Base-by-base conservation (phyloP, 768 basidiomycete species). In the Cubamyces sp. region DNA sequence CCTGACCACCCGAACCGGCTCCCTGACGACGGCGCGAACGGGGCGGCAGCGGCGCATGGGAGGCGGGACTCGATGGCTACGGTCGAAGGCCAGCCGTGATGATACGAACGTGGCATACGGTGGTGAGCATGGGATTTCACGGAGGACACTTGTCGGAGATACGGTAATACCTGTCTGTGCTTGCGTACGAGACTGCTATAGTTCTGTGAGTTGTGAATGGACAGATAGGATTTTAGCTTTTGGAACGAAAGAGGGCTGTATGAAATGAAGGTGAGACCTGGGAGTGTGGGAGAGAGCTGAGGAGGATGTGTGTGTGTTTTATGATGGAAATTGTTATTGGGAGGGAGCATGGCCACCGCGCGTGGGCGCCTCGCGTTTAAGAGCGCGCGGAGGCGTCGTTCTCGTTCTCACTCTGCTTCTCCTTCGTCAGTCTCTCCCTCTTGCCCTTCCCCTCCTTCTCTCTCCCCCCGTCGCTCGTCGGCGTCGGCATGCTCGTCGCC, bases 1-100 rank as follows among this genome's bases (percentile, higher is more conserved):
- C 89, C 94, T 39, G 84, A 88, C 57, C 95, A 97, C 74, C 95
- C 95, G 16, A 97, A 96, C 73, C 84, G 81, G 69, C 72, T 77
- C 47, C 84, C 87, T 56, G 71, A 78, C 18, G 68, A 75, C 28
- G 73, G 68, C 60, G 69, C 79, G 55, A 71, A 73, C 55, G 74
- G 73, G n/a, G 71, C 71, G 54, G 69, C 73, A 14, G 70, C 76
- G 39, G 74, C 73, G 61, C 74, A 77, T 21, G 75, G 75, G 66
- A 78, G 87, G 64, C 80, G 87, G 74, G 88, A 91, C 67, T 90
- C 90, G 11, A 80, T 82, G 25, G 85, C 87, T 52, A 90, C 88
- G 21, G 78, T 90, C 61, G 91, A 90, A 69, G 90, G 89, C 25
- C 77, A 79, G 64, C 77, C 77, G 62, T 82, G 70, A 78, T 9